phyloP scores from a whole-genome alignment of 192 early-diverging fungal species.

The Coemansia furcata region DNA sequence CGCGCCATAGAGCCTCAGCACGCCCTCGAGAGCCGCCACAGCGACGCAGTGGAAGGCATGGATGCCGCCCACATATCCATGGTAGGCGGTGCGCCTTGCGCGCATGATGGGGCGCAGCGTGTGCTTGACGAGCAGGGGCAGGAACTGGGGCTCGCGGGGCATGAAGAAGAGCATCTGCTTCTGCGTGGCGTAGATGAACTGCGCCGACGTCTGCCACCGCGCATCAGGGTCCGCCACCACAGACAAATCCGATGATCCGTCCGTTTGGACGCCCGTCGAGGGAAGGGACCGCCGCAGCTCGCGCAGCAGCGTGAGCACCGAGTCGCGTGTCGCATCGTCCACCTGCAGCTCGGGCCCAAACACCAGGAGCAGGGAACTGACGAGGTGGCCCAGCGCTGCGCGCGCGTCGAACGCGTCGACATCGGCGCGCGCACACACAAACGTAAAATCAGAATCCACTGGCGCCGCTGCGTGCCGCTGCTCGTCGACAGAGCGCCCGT shows the following conservation, averaged over 20 bases:
- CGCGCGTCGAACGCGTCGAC: constrained; percentile 54
- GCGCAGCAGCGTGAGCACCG: constrained; percentile 76
- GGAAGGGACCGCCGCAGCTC: constrained; percentile 71
- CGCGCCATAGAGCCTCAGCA: constrained; percentile 35
- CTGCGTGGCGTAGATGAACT: constrained; percentile 32
- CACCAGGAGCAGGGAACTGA: constrained; percentile 84
- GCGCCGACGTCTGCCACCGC: constrained; percentile 30
- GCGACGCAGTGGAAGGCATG: constrained; percentile 28
- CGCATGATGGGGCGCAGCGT: constrained; percentile 36
- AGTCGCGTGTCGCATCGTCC: constrained; percentile 66
- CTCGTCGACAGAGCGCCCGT: constrained; percentile 26
- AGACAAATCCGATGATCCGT: background rate
- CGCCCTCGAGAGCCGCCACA: constrained; percentile 31
- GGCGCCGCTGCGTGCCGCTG: background rate
- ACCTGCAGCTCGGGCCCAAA: constrained; percentile 88
- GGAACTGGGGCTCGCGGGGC: background rate
- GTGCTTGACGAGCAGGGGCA: constrained; percentile 10
- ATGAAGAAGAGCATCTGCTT: constrained; percentile 42
- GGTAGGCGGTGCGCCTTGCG: constrained; percentile 5
- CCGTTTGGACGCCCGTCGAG: constrained; percentile 2
- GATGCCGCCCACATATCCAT: constrained; percentile 11
- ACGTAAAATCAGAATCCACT: constrained; percentile 10
- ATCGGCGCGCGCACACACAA: constrained; percentile 59
- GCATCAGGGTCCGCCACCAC: constrained; percentile 37
- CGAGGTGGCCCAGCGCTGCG: constrained; percentile 75